A percentile compares a stretch with the other conserved stretches of the same genome.
Conservation (phyloP, 1,139 yeast species). For the Protomyces gravidus region DNA sequence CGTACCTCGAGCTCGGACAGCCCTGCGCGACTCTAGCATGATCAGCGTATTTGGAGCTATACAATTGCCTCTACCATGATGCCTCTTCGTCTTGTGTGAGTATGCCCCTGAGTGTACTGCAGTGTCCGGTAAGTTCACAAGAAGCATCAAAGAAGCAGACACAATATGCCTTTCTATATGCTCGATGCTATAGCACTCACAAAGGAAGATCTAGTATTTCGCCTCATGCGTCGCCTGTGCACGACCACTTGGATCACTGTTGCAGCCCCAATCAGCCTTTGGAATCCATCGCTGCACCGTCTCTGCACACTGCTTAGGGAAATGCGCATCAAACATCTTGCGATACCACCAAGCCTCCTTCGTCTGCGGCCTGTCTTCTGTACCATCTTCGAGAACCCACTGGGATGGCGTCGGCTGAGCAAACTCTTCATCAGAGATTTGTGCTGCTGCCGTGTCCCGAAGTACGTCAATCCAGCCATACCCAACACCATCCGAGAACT, state of each 20-base stretch:
- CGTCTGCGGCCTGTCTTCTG: slow-evolving; percentile 86
- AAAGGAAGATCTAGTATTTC: not conserved
- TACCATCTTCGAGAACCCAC: slow-evolving; percentile 53
- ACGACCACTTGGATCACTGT: slow-evolving; percentile 97
- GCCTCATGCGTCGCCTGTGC: slow-evolving; percentile 22
- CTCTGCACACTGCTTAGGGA: slow-evolving; percentile 82
- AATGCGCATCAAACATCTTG: slow-evolving; percentile 86
- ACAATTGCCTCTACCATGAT: not conserved
- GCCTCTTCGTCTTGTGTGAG: too few relatives aligned
- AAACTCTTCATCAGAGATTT: slow-evolving; percentile 81
- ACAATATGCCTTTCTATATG: too few relatives aligned
- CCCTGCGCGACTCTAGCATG: not conserved
- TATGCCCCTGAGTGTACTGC: too few relatives aligned
- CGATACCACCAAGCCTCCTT: slow-evolving; percentile 99
- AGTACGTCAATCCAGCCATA: slow-evolving; percentile 98
- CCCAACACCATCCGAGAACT: slow-evolving; percentile 98
- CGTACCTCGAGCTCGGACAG: not conserved
- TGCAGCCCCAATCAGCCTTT: slow-evolving; percentile 99
- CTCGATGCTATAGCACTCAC: not conserved
- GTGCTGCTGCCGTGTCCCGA: slow-evolving; percentile 87
- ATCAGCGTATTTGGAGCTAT: too few relatives aligned
- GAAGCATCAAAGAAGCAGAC: too few relatives aligned
- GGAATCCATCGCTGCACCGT: slow-evolving; percentile 99
- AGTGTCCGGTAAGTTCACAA: too few relatives aligned
- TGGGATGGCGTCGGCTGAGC: slow-evolving; percentile 79